These are phyloP conservation scores for Fomitopsis serialis DNA, from an alignment of 768 basidiomycete species.

Conservation along the genomic window DNA sequence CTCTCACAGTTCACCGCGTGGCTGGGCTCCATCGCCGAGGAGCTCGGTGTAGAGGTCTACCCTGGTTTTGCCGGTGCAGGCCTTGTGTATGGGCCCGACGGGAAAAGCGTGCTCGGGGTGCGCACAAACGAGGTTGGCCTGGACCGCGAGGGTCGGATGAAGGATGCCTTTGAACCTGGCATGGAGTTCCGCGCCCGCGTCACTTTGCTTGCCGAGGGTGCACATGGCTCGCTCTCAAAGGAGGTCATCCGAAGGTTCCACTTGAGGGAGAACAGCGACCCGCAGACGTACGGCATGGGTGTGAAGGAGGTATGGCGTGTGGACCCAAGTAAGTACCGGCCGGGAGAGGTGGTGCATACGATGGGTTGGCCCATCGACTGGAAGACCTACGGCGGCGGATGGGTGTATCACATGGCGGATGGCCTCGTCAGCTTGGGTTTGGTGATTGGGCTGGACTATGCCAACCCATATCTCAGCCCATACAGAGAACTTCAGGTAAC, in stretches of 20 bases:
- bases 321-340: constrained; percentile 50
- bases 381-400: constrained; percentile 86
- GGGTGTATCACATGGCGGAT: constrained; percentile 93
- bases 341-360: constrained; percentile 88
- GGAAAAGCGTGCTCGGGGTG: constrained; percentile 64
- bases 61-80: constrained; percentile 94
- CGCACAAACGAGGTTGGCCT: constrained; percentile 93
- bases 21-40: constrained; percentile 84
- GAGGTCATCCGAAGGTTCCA: constrained; percentile 68
- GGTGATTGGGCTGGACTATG: constrained; percentile 91
- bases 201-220: constrained; percentile 91
- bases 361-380: constrained; percentile 89
- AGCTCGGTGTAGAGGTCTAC: constrained; percentile 88
- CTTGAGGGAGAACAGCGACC: constrained; percentile 62
- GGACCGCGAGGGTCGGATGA: constrained; percentile 67
- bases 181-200: constrained; percentile 94
- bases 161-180: constrained; percentile 89
- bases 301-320: constrained; percentile 98
- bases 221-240: constrained; percentile 89
- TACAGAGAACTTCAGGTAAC: constrained; percentile 87
- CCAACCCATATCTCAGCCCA: constrained; percentile 88
- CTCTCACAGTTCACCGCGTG: constrained; percentile 86
- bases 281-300: constrained; percentile 94
- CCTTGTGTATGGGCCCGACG: constrained; percentile 65
- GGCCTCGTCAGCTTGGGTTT: constrained; percentile 87